Conservation (phyloP, 139 green algal genomes). For the Chlamydomonas sp. region DNA sequence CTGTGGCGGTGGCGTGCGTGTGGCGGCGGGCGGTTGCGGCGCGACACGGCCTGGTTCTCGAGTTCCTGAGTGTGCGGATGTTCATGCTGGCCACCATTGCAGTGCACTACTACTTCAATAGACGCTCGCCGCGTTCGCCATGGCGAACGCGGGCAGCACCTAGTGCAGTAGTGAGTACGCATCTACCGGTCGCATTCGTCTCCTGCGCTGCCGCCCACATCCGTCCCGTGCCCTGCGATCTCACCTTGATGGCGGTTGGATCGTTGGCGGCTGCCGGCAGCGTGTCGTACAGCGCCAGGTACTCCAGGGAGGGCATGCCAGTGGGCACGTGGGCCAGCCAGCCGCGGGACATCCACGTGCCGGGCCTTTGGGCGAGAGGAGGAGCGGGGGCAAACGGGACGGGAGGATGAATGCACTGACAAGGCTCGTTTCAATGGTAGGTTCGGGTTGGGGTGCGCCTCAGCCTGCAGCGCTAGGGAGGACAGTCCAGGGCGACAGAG, state of each 20-base stretch:
- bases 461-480: too few species aligned
- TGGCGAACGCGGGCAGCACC: too few species aligned
- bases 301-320: constrained; percentile 36
- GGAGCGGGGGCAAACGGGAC: neutral
- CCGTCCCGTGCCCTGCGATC: neutral
- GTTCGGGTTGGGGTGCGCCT: too few species aligned
- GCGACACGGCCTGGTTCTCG: too few species aligned
- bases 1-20: too few species aligned
- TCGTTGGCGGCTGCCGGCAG: constrained; percentile 16
- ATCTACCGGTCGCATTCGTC: neutral
- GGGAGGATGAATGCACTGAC: neutral
- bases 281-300: constrained; percentile 34
- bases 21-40: too few species aligned
- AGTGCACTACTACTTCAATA: too few species aligned
- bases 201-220: neutral
- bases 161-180: too few species aligned
- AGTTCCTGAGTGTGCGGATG: too few species aligned
- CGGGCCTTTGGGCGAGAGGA: neutral
- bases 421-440: neutral
- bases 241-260: constrained; percentile 1
- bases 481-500: too few species aligned
- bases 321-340: constrained; percentile 16
- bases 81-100: too few species aligned
- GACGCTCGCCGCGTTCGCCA: too few species aligned
- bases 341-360: constrained; percentile 27